Conservation (phyloP, 192 early-diverging fungal genomes). For the Rhizophagus sp. region DNA sequence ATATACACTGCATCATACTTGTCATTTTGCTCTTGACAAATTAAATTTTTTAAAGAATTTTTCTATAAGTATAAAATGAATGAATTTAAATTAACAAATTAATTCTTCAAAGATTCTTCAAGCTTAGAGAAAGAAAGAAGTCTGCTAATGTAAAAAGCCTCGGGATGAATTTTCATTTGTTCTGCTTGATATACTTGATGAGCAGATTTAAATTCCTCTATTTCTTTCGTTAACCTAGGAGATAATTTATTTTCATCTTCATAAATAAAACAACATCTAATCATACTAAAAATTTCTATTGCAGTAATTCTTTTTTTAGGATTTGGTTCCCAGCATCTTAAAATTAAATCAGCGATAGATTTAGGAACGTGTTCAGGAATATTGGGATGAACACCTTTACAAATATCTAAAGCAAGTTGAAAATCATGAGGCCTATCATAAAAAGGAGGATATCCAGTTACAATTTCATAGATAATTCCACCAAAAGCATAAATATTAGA, state of each 20-base stretch:
- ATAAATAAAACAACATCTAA: background rate
- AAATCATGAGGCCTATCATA: background rate
- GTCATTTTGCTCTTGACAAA: no score
- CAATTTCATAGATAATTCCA: background rate
- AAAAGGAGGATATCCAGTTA: background rate
- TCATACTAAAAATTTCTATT: background rate
- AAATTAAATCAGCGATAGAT: background rate
- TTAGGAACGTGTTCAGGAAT: background rate
- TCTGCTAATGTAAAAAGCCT: background rate
- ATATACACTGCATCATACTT: no score
- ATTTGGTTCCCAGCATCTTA: background rate
- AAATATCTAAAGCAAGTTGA: conserved; percentile 1
- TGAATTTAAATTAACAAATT: no score
- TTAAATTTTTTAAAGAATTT: no score
- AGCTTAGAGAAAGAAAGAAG: background rate
- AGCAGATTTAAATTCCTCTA: background rate
- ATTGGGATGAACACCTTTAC: background rate
- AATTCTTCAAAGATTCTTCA: background rate
- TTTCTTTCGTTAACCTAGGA: background rate
- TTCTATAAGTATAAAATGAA: no score
- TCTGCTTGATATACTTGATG: background rate
- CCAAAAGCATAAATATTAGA: conserved; percentile 5
- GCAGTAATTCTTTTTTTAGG: background rate
- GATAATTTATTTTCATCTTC: background rate
- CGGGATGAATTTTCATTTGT: background rate